Percentiles rank a stretch among this genome's conserved stretches.
These are phyloP conservation scores for Paraphaeosphaeria sporulosa DNA, from an alignment of 2,329 filamentous ascomycete species.

Conservation along the genomic window DNA sequence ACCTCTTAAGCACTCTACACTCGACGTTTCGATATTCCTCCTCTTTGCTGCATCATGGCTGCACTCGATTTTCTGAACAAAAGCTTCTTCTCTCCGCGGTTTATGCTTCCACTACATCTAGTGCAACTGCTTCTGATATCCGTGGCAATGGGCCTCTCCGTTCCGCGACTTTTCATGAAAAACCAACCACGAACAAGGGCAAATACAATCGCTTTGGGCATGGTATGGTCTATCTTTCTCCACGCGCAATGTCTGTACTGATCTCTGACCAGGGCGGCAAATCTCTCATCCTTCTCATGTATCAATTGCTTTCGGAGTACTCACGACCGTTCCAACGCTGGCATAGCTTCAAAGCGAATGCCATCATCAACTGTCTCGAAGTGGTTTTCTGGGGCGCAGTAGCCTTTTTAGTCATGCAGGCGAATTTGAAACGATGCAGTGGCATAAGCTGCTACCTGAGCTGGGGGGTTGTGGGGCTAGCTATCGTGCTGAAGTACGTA, in stretches of 20 bases:
- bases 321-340: conserved; percentile 43
- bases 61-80: conserved; percentile 23
- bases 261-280: conserved; percentile 43
- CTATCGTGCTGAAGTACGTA: conserved; percentile 24
- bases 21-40: too few species aligned
- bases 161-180: conserved; percentile 30
- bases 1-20: too few species aligned
- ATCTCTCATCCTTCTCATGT: conserved; percentile 51
- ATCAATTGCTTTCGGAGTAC: conserved; percentile 52
- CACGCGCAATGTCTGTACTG: background rate
- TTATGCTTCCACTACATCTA: conserved; percentile 26
- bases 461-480: conserved; percentile 29
- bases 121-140: conserved; percentile 22
- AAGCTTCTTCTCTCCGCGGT: conserved; percentile 36
- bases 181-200: conserved; percentile 29
- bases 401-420: conserved; percentile 36
- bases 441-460: conserved; percentile 28
- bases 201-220: conserved; percentile 32
- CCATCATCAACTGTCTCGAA: background rate
- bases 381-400: too few species aligned
- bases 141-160: conserved; percentile 23
- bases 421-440: conserved; percentile 24
- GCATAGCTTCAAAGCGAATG: conserved; percentile 19
- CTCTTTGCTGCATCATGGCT: conserved; percentile 23
- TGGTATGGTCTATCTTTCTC: conserved; percentile 20